phyloP scores from a whole-genome alignment of 495 filamentous ascomycete species.

The Tricharina praecox region DNA sequence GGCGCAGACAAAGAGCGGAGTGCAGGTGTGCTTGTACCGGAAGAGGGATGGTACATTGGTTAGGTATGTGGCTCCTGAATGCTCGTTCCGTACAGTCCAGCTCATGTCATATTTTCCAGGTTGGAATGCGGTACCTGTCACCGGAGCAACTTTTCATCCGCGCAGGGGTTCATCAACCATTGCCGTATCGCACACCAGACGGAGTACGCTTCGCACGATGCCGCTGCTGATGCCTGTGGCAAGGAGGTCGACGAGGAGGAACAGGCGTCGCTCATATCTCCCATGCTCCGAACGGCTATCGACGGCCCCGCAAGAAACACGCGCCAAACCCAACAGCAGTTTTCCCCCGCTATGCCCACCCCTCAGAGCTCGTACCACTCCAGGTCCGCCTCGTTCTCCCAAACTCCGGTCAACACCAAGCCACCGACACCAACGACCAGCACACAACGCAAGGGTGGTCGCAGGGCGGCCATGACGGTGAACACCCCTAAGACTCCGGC shows the following conservation, averaged over 20 bases:
- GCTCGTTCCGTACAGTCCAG: no score
- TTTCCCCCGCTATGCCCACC: neutral
- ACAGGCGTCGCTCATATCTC: slow-evolving; percentile 13
- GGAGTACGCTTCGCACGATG: slow-evolving; percentile 85
- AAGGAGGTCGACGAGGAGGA: slow-evolving; percentile 48
- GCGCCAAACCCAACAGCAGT: slow-evolving; percentile 19
- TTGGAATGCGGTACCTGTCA: slow-evolving; percentile 80
- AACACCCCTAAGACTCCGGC: slow-evolving; percentile 10
- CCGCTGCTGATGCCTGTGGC: slow-evolving; percentile 77
- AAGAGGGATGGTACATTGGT: slow-evolving; percentile 20
- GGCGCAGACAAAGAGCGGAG: slow-evolving; percentile 20
- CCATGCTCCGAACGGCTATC: slow-evolving; percentile 14
- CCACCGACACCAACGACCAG: neutral
- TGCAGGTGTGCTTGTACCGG: slow-evolving; percentile 22
- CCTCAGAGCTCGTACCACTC: neutral
- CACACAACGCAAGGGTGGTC: slow-evolving; percentile 6
- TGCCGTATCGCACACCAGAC: slow-evolving; percentile 86
- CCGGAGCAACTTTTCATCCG: slow-evolving; percentile 77
- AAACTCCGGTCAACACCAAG: neutral
- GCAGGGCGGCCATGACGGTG: slow-evolving; percentile 17
- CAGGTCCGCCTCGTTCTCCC: slow-evolving; percentile 7
- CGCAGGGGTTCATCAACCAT: slow-evolving; percentile 96
- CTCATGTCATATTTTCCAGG: slow-evolving; percentile 37
- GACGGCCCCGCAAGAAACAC: slow-evolving; percentile 24
- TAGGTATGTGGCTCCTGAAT: slow-evolving; percentile 12